These are phyloP conservation scores for Botrytis fragariae DNA, from an alignment of 2,329 filamentous ascomycete genomes.

Conservation along the genomic window DNA sequence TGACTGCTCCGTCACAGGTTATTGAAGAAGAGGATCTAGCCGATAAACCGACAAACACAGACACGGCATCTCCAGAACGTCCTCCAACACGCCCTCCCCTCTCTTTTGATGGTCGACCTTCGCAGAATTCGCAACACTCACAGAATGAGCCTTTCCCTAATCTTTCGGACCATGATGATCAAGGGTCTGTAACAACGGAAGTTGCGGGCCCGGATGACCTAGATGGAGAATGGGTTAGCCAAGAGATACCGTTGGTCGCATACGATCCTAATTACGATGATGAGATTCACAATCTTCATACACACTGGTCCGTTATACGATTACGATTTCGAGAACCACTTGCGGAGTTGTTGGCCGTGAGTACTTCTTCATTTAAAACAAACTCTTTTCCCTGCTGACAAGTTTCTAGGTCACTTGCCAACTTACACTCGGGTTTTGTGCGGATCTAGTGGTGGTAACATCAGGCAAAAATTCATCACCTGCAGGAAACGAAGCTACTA, in stretches of 20 bases:
- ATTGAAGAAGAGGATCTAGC: constrained; percentile 23
- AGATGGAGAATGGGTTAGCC: constrained; percentile 25
- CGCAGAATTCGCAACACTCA: not conserved
- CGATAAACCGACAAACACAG: not conserved
- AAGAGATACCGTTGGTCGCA: constrained; percentile 26
- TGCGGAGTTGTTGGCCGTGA: constrained; percentile 51
- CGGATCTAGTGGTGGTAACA: constrained; percentile 45
- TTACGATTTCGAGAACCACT: constrained; percentile 48
- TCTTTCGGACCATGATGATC: constrained; percentile 24
- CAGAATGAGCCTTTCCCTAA: constrained; percentile 18
- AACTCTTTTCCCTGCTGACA: not conserved
- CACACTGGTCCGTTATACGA: constrained; percentile 48
- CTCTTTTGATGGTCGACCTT: constrained; percentile 7
- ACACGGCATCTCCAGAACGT: not conserved
- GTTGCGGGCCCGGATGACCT: constrained; percentile 24
- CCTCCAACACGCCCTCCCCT: constrained; percentile 2
- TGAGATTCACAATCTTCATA: constrained; percentile 35
- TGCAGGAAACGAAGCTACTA: constrained; percentile 45
- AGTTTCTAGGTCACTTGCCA: constrained; percentile 35
- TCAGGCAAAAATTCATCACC: constrained; percentile 23
- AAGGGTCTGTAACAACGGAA: constrained; percentile 27
- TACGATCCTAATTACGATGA: constrained; percentile 30
- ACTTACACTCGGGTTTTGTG: constrained; percentile 48
- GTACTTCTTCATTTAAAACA: not conserved
- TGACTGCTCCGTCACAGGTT: constrained; percentile 22